These are phyloP conservation scores for Saccharum spontaneum DNA, from an alignment of 176 grass and related monocot genomes.

Conservation along the genomic window DNA sequence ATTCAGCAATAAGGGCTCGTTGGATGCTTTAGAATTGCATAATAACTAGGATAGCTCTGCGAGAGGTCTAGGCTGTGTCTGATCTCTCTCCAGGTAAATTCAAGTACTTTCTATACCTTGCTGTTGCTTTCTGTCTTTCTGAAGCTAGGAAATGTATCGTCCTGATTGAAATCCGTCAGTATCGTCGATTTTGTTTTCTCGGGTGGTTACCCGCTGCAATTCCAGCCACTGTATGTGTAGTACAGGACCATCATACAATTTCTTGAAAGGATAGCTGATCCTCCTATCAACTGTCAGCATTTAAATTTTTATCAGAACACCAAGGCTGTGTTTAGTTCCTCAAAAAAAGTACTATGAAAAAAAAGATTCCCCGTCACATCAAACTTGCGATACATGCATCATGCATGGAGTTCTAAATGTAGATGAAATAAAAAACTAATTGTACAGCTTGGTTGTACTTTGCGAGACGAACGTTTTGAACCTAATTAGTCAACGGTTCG, in stretches of 20 bases:
- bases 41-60: neutral
- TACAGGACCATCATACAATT: neutral
- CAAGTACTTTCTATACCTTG: neutral
- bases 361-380: too few relatives aligned
- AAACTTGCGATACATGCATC: too few relatives aligned
- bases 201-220: neutral
- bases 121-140: neutral
- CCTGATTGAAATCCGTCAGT: neutral
- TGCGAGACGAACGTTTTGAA: too few relatives aligned
- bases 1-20: conserved; percentile 25
- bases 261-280: neutral
- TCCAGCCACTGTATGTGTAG: neutral
- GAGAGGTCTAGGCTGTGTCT: too few relatives aligned
- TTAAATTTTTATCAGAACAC: neutral
- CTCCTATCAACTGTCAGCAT: neutral
- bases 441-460: too few relatives aligned
- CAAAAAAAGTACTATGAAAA: too few relatives aligned
- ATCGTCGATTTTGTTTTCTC: neutral
- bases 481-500: too few relatives aligned
- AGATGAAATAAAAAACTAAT: too few relatives aligned
- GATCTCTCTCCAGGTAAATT: too few relatives aligned
- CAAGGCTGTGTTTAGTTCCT: too few relatives aligned
- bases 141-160: neutral
- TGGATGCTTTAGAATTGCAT: conserved; percentile 9
- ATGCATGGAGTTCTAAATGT: too few relatives aligned